A percentile compares a stretch with the other conserved stretches of the same genome.
Conservation (phyloP, 306 rosid genomes). For the Cucumis cinereus region DNA sequence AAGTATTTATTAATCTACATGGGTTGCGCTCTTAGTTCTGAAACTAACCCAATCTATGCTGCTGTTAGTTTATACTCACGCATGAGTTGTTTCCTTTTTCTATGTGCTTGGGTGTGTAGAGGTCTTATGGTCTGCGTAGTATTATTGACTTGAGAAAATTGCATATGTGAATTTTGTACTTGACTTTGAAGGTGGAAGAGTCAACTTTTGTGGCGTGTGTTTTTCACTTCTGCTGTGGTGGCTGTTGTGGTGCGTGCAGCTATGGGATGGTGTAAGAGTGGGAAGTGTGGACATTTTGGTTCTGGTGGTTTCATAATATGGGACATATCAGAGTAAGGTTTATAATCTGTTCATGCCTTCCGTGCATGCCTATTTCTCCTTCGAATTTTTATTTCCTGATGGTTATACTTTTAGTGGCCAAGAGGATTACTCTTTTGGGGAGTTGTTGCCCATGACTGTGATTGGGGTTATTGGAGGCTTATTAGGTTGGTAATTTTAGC, state of each 20-base stretch:
- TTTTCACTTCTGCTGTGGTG: constrained; percentile 90
- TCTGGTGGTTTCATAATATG: constrained; percentile 96
- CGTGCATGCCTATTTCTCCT: background rate
- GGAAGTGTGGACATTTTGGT: constrained; percentile 95
- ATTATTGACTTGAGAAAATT: background rate
- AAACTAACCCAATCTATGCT: background rate
- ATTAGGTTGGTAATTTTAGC: constrained; percentile 36
- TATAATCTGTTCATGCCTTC: constrained; percentile 17
- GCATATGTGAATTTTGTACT: background rate
- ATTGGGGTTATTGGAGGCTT: constrained; percentile 96
- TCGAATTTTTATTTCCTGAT: constrained; percentile 27
- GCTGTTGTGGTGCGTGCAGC: constrained; percentile 93
- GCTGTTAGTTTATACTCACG: background rate
- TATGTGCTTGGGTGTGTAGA: background rate
- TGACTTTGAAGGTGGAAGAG: constrained; percentile 38
- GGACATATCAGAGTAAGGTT: constrained; percentile 87
- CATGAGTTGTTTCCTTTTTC: background rate
- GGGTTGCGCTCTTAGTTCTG: background rate
- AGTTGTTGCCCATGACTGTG: constrained; percentile 87
- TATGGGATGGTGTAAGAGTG: constrained; percentile 94
- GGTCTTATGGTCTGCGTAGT: background rate
- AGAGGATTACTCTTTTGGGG: constrained; percentile 93
- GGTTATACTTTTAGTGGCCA: constrained; percentile 60
- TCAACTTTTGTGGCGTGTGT: constrained; percentile 96
- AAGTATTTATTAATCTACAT: background rate